These are phyloP conservation scores for Apiospora hydei DNA, from an alignment of 2,329 filamentous ascomycete genomes.

Conservation along the genomic window DNA sequence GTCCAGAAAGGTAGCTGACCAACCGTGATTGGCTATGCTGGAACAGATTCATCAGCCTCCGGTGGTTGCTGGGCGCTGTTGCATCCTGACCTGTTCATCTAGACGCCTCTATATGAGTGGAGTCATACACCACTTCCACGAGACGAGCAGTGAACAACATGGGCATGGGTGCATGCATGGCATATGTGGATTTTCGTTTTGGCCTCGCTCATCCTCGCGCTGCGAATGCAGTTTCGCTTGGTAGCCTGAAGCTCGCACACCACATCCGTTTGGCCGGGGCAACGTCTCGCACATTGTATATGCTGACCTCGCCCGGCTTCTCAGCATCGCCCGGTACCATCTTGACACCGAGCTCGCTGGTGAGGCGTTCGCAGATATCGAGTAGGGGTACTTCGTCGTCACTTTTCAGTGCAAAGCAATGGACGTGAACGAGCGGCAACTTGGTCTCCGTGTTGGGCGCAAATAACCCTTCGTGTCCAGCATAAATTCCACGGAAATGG, in stretches of 20 bases:
- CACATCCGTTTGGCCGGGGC: slow-evolving; percentile 97
- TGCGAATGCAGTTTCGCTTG: slow-evolving; percentile 81
- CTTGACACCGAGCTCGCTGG: slow-evolving; percentile 63
- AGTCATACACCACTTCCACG: neutral
- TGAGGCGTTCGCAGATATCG: slow-evolving; percentile 73
- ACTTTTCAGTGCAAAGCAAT: slow-evolving; percentile 89
- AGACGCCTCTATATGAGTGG: slow-evolving; percentile 6
- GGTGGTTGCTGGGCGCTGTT: neutral
- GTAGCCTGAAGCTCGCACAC: slow-evolving; percentile 90
- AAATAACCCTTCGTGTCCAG: slow-evolving; percentile 73
- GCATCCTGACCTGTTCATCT: slow-evolving; percentile 3
- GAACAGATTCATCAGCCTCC: neutral
- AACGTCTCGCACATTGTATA: slow-evolving; percentile 82
- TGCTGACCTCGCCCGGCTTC: slow-evolving; percentile 56
- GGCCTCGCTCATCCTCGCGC: slow-evolving; percentile 30
- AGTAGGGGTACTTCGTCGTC: slow-evolving; percentile 72
- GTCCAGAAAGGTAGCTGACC: neutral
- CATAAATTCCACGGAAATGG: slow-evolving; percentile 80
- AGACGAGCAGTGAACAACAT: slow-evolving; percentile 7
- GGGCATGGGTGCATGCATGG: neutral
- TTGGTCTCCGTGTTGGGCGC: slow-evolving; percentile 61
- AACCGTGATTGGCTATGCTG: neutral
- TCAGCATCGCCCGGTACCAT: slow-evolving; percentile 62
- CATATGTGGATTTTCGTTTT: slow-evolving; percentile 1
- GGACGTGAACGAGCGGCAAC: slow-evolving; percentile 88